These are phyloP conservation scores for Smallanthus sonchifolius DNA, from an alignment of 129 eudicot genomes.

Conservation along the genomic window DNA sequence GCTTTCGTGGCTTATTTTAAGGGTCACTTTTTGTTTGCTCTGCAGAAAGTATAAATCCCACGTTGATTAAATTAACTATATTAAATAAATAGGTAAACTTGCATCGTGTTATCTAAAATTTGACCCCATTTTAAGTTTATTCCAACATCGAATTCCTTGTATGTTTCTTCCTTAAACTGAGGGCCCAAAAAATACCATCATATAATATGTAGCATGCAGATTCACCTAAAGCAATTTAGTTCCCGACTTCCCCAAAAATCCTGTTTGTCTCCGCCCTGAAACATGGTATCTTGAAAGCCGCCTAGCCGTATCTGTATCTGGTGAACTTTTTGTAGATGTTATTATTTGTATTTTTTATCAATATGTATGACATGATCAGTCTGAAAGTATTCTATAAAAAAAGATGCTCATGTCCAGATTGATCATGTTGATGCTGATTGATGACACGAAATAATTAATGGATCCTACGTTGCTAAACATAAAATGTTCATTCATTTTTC, in stretches of 20 bases:
- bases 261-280: not conserved
- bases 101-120: not conserved
- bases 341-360: not conserved
- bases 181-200: not conserved
- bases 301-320: not conserved
- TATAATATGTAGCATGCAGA: not conserved
- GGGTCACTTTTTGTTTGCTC: not conserved
- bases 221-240: not conserved
- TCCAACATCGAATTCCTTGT: not conserved
- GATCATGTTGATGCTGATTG: constrained; percentile 1
- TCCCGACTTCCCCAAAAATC: not conserved
- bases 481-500: not conserved
- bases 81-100: not conserved
- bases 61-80: not conserved
- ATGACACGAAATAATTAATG: not conserved
- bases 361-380: not conserved
- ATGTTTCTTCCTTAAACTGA: not conserved
- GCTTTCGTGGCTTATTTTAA: not conserved
- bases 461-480: not conserved
- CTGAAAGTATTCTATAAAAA: not conserved
- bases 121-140: not conserved
- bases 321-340: not conserved
- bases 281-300: not conserved
- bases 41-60: not conserved
- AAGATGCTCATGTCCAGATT: constrained; percentile 1